Conservation (phyloP, 208 protist genomes). For the Trypanosoma mega region DNA sequence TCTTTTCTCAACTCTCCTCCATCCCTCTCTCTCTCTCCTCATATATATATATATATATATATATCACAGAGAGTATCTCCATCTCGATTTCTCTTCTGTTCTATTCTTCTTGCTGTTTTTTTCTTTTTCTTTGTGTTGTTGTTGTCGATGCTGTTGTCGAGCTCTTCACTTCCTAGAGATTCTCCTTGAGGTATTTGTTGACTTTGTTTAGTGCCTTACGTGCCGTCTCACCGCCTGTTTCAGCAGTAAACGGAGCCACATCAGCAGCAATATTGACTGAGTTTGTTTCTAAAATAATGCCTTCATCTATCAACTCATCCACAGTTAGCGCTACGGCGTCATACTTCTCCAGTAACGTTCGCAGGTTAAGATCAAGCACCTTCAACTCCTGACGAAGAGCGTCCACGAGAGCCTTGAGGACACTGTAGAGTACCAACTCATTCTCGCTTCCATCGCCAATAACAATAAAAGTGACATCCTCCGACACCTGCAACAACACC, state of each 20-base stretch:
- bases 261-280: constrained; percentile 44
- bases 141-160: too few relatives aligned
- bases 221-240: constrained; percentile 56
- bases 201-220: constrained; percentile 71
- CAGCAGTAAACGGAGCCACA: constrained; percentile 61
- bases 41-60: too few relatives aligned
- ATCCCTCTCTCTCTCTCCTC: too few relatives aligned
- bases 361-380: constrained; percentile 39
- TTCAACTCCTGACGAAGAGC: constrained; percentile 61
- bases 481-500: constrained; percentile 58
- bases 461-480: constrained; percentile 75
- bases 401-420: constrained; percentile 67
- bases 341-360: constrained; percentile 81
- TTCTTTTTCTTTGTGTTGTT: too few relatives aligned
- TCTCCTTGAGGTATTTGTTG: constrained; percentile 85
- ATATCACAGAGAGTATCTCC: too few relatives aligned
- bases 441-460: constrained; percentile 84
- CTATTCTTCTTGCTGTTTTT: too few relatives aligned
- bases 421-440: constrained; percentile 69
- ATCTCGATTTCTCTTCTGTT: too few relatives aligned
- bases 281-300: constrained; percentile 84
- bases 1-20: too few relatives aligned
- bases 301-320: constrained; percentile 91
- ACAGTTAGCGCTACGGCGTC: constrained; percentile 83
- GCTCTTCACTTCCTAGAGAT: constrained; percentile 43